Percentiles rank a stretch among this genome's conserved stretches.
Evolutionary conservation across 257 asterid genomes (phyloP).

Genomic region (Solanum ossicruentum): DNA sequence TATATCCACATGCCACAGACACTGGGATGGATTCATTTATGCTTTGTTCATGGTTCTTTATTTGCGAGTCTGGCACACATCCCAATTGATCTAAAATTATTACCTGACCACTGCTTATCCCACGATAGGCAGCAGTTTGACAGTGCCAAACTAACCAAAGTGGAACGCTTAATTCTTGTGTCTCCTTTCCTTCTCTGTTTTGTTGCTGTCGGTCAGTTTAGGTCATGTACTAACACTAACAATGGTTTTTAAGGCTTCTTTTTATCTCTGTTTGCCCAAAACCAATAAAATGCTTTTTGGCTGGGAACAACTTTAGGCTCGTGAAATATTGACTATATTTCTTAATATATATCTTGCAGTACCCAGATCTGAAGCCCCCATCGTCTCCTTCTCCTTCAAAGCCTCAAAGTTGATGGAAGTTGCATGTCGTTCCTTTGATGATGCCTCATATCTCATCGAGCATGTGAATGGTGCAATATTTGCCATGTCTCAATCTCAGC

Average conservation of each 20-base stretch:
- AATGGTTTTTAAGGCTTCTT: background rate
- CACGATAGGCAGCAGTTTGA: background rate
- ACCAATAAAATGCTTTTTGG: background rate
- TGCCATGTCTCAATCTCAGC: background rate
- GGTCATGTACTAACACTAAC: background rate
- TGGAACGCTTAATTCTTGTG: background rate
- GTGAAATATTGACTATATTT: background rate
- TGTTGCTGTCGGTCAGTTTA: background rate
- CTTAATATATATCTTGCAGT: conserved; percentile 26
- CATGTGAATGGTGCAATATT: background rate
- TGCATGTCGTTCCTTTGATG: background rate
- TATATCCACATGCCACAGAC: background rate
- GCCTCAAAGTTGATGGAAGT: conserved; percentile 29
- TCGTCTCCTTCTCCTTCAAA: conserved; percentile 82
- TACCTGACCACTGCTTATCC: background rate
- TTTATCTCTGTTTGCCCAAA: background rate
- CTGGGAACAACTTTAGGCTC: background rate
- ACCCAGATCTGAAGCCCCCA: conserved; percentile 84
- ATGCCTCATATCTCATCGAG: background rate
- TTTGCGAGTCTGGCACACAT: background rate
- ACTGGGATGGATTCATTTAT: background rate
- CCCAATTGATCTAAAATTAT: background rate
- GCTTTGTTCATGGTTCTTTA: background rate
- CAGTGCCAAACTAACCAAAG: background rate
- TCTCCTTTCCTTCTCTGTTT: background rate